phyloP scores from a whole-genome alignment of 176 grass and related monocot species.

The sorghum (Sorghum bicolor) region Sorghum_bicolor_NCBIv3 NC_012877.2:5219501-5220000 shows the following conservation, averaged over 20 bases:
- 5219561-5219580: not conserved
- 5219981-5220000: constrained; percentile 58
- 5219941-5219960: constrained; percentile 60
- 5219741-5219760: not conserved
- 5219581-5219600: not conserved
- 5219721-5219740: not conserved
- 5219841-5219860: not conserved
- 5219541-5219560: not conserved
- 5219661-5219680: not conserved
- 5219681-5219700: not conserved
- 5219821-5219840: not conserved
- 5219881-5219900: constrained; percentile 9
- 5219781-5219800: not conserved
- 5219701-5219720: not conserved
- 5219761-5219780: not conserved
- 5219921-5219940: constrained; percentile 61
- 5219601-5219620: not conserved
- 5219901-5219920: constrained; percentile 61
- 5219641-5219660: not conserved
- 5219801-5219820: not conserved
- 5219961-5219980: constrained; percentile 56
- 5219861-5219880: not conserved
- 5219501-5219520: not conserved
- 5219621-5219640: not conserved
- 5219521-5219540: not conserved